Evolutionary conservation across 495 filamentous ascomycete species (phyloP).

Genomic region (Penicillium salamii): DNA sequence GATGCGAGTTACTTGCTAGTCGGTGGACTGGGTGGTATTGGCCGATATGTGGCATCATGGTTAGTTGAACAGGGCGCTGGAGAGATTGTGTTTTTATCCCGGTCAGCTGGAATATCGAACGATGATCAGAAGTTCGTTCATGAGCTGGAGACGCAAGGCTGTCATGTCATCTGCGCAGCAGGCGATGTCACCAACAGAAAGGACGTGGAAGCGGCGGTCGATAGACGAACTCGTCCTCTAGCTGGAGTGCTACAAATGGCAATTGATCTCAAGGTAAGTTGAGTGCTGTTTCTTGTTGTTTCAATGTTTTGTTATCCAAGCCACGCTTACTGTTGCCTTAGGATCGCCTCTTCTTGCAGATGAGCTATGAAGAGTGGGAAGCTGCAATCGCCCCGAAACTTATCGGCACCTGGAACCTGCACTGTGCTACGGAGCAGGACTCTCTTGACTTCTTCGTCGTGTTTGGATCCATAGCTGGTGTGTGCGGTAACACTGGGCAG

Average conservation of each 20-base stretch:
- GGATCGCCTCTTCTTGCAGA: neutral
- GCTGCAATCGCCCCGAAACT: constrained; percentile 1
- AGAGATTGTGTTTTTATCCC: constrained; percentile 46
- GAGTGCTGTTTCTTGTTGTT: neutral
- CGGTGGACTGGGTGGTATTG: constrained; percentile 54
- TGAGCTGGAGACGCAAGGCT: constrained; percentile 30
- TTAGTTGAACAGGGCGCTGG: constrained; percentile 54
- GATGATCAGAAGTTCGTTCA: constrained; percentile 21
- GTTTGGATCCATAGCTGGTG: neutral
- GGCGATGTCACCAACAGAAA: constrained; percentile 12
- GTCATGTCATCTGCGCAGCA: constrained; percentile 8
- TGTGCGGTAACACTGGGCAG: neutral
- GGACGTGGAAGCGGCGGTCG: constrained; percentile 8
- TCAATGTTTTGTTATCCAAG: too few relatives aligned
- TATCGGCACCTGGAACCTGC: constrained; percentile 1
- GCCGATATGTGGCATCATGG: constrained; percentile 52
- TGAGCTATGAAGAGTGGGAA: constrained; percentile 4
- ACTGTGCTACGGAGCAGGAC: neutral
- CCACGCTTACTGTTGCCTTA: neutral
- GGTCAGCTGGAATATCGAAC: constrained; percentile 12
- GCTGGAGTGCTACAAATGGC: constrained; percentile 30
- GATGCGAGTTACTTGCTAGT: constrained; percentile 37
- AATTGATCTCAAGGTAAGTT: constrained; percentile 22
- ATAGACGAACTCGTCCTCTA: constrained; percentile 7
- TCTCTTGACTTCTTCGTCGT: constrained; percentile 3